Percentiles rank a stretch among this genome's conserved stretches.
Evolutionary conservation across 148 eudicot species (phyloP).

Genomic region (Dianthus caryophyllus): DNA sequence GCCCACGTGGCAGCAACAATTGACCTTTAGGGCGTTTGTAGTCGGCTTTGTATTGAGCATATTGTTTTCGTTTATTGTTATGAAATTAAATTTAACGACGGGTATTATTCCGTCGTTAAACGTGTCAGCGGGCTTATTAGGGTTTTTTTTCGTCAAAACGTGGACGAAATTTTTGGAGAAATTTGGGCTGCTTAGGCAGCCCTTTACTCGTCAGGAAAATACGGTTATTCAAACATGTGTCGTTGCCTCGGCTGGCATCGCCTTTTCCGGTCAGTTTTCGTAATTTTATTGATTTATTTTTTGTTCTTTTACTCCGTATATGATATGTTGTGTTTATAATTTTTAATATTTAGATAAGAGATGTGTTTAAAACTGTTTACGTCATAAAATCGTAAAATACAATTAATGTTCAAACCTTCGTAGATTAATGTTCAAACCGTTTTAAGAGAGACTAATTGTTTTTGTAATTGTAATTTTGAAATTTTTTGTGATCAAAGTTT

Average conservation of each 20-base stretch:
- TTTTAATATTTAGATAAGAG: too few species aligned
- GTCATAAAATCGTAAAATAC: too few species aligned
- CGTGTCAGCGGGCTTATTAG: conserved; percentile 38
- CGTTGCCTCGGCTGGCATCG: conserved; percentile 41
- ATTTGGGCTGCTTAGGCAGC: conserved; percentile 29
- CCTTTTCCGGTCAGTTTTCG: conserved; percentile 30
- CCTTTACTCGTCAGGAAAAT: conserved; percentile 44
- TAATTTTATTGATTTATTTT: too few species aligned
- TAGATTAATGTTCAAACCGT: too few species aligned
- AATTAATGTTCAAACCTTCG: too few species aligned
- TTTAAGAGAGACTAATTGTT: too few species aligned
- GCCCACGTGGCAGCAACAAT: conserved; percentile 34
- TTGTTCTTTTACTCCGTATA: too few species aligned
- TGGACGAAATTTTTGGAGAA: conserved; percentile 35
- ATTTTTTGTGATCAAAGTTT: too few species aligned
- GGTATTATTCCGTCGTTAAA: conserved; percentile 40
- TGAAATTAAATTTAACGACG: conserved; percentile 40
- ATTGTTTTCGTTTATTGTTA: conserved; percentile 36
- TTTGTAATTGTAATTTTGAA: too few species aligned
- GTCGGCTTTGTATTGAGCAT: conserved; percentile 35
- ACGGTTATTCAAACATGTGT: conserved; percentile 46
- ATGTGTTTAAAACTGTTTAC: too few species aligned
- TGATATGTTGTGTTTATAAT: too few species aligned
- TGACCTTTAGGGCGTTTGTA: conserved; percentile 27
- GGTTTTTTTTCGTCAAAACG: conserved; percentile 39